A percentile compares a stretch with the other conserved stretches of the same genome.
Conservation (phyloP, 169 alveolate genomes). For the Eimeria mitis region DNA sequence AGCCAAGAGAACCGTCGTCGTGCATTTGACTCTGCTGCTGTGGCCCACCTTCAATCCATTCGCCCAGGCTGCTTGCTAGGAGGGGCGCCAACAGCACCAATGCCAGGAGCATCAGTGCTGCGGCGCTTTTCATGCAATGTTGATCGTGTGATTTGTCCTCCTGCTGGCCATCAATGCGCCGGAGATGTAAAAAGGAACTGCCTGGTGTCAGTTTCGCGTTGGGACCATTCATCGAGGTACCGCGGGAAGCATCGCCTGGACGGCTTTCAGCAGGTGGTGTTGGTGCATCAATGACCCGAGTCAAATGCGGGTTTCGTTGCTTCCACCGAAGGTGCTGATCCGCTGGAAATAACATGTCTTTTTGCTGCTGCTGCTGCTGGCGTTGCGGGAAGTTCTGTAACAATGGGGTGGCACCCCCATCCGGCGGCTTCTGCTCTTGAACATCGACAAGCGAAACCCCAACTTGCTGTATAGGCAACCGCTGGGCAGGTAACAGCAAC, state of each 20-base stretch:
- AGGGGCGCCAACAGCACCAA: slow-evolving; percentile 43
- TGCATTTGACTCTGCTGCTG: background rate
- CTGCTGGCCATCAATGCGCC: background rate
- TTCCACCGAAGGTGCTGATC: slow-evolving; percentile 9
- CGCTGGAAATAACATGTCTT: background rate
- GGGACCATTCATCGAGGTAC: background rate
- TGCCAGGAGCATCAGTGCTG: slow-evolving; percentile 61
- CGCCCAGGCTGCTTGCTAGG: slow-evolving; percentile 46
- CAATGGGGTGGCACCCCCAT: background rate
- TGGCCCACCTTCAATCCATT: slow-evolving; percentile 62
- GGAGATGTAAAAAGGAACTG: slow-evolving; percentile 33
- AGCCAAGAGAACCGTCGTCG: background rate
- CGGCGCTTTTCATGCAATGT: slow-evolving; percentile 28
- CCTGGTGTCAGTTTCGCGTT: background rate
- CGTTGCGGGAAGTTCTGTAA: background rate
- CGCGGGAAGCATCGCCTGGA: background rate
- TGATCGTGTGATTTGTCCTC: background rate
- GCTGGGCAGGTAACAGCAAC: slow-evolving; percentile 25
- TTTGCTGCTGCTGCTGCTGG: slow-evolving; percentile 22
- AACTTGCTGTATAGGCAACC: background rate
- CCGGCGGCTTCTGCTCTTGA: background rate
- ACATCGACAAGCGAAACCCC: background rate
- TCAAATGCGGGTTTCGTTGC: background rate
- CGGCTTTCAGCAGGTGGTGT: background rate
- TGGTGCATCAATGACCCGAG: background rate